Base-by-base conservation (phyloP, 2,329 filamentous ascomycete species). In the Ramularia endophylla region DNA sequence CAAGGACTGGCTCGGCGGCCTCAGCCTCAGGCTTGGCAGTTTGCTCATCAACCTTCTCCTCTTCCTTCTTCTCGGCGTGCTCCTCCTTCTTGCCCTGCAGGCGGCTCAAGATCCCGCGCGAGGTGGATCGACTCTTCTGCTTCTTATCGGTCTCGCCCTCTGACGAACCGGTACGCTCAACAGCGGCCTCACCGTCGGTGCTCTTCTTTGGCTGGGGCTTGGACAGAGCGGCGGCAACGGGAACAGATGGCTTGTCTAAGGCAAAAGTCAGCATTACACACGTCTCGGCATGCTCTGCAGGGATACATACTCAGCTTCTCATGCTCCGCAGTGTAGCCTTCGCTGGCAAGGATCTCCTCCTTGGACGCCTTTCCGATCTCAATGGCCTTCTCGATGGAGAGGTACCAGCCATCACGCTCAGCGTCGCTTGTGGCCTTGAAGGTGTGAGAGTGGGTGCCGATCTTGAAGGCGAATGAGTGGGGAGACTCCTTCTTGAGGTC, bases 361-460 rank as follows among this genome's bases (percentile, higher is more conserved):
- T 81, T 83, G 44, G 85, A 72, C 57, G 83, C 83, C 77, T 92
- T 94, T 59, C 87, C 89, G 71, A 94, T 87, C 38, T 81, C 76
- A 39, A 85, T 78, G 74, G 89, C 87, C 59, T 77, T 70, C 78
- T 92, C 88, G 56, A 95, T 66, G 60, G 89, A 84, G 49, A 80
- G 71, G 58, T 94, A 79, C 92, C 92, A 97, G 76, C 85, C 87
- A 67, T 95, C 87, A 63, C 90, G 88, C 71, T 95, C 88, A 45
- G 79, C 72, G 36, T 77, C 58, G 58, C 62, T 82, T 58, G 72
- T 60, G 43, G 90, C 87, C 78, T 95, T 90, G 77, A 98, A 95
- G 47, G 78, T 78, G 77, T 95, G 88, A 80, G 95, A 94, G 71
- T 94, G 83, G 56, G 84, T 85, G 68, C 84, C 81, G 62, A 85